A percentile compares a stretch with the other conserved stretches of the same genome.
phyloP scores from a whole-genome alignment of 2,329 filamentous ascomycete species.

The Botrytis tulipae region DNA sequence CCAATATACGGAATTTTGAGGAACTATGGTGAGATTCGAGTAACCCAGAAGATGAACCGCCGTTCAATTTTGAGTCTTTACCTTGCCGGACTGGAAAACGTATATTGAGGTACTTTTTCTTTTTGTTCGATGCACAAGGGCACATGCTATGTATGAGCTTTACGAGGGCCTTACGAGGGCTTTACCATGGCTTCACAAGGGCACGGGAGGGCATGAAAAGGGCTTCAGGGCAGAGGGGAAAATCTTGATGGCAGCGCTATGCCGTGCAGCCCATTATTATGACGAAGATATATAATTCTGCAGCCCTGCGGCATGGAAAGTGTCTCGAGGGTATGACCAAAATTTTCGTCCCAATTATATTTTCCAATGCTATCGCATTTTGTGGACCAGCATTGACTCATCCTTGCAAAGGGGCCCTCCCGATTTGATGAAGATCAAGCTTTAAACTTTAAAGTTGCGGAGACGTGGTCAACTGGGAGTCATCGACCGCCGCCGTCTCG shows the following conservation, averaged over 20 bases:
- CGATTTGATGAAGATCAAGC: neutral
- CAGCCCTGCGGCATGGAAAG: slow-evolving; percentile 6
- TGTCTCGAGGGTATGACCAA: neutral
- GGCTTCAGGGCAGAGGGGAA: neutral
- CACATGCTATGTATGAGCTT: neutral
- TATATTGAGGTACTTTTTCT: neutral
- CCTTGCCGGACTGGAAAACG: neutral
- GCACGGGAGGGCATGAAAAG: neutral
- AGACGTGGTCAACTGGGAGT: slow-evolving; percentile 1
- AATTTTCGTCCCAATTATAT: neutral
- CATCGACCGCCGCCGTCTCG: neutral
- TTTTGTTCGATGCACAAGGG: neutral
- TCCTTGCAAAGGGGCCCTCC: neutral
- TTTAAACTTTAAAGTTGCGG: slow-evolving; percentile 17
- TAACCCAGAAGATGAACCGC: neutral
- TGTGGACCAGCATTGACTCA: slow-evolving; percentile 5
- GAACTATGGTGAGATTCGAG: neutral
- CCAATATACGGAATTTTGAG: neutral
- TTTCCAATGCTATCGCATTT: neutral
- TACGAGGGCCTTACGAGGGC: neutral
- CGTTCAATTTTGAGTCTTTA: neutral
- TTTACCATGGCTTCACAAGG: neutral
- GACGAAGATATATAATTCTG: neutral
- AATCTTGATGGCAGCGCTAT: neutral
- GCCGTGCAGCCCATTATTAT: neutral